Evolutionary conservation across 2,329 filamentous ascomycete genomes (phyloP).

Genomic region (Parasarocladium wereldwijsianum): DNA sequence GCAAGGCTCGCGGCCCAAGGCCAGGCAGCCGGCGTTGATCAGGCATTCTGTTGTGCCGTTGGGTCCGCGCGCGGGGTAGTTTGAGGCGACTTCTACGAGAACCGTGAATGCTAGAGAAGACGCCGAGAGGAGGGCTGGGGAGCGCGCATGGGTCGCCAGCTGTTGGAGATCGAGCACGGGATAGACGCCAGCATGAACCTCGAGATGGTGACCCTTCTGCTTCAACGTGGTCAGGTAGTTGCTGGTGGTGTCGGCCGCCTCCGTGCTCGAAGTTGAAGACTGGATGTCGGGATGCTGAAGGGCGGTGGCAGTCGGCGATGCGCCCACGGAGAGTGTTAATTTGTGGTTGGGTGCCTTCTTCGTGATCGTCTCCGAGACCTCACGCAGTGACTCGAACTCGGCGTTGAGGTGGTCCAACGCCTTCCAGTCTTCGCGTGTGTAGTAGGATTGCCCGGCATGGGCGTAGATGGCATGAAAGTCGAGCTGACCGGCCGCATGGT

Average conservation of each 20-base stretch:
- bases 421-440: conserved; percentile 32
- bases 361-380: conserved; percentile 26
- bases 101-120: conserved; percentile 48
- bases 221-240: conserved; percentile 23
- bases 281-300: conserved; percentile 37
- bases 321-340: conserved; percentile 51
- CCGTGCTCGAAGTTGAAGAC: not conserved
- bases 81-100: conserved; percentile 52
- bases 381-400: conserved; percentile 42
- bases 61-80: conserved; percentile 42
- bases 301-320: conserved; percentile 57
- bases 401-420: conserved; percentile 43
- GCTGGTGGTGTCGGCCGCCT: conserved; percentile 16
- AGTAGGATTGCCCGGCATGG: conserved; percentile 61
- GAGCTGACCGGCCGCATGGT: conserved; percentile 17
- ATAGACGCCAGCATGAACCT: conserved; percentile 63
- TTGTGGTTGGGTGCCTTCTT: conserved; percentile 13
- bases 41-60: conserved; percentile 42
- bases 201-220: conserved; percentile 30
- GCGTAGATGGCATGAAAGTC: conserved; percentile 50
- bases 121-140: conserved; percentile 24
- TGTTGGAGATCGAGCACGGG: conserved; percentile 64
- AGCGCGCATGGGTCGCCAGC: conserved; percentile 48
- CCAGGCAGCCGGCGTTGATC: conserved; percentile 50
- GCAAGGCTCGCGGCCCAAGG: conserved; percentile 58